Base-by-base conservation (phyloP, 1,284 basidiomycete genomes). In the Peniophora sp. region DNA sequence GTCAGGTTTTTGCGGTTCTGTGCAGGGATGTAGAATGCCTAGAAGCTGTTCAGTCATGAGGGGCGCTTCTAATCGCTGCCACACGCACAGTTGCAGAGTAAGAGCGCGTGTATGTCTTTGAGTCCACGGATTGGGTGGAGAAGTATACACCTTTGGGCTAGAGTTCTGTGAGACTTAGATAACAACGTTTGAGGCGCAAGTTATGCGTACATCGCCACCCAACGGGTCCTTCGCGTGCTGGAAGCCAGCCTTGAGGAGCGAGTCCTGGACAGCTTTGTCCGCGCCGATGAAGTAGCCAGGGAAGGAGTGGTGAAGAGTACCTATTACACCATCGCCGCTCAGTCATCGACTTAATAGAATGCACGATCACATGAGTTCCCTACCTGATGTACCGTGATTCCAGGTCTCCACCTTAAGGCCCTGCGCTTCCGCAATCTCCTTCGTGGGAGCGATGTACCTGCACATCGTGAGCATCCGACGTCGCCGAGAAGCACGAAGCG, bases 1-100 rank as follows among this genome's bases (percentile, higher is more conserved):
- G 43, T 48, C 6, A 64, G 51, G 52, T 64, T 64, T 9, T 42
- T 17, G 6, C 62, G 53, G 11, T 22, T 24, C 43, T 45, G 12
- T 3, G 18, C 43, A n/a, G 23, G 43, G 54, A 20, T 20, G 48
- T 47, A 52, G 57, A 55, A 1, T 57, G 60, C 15, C 53, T 20
- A 41, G 56, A 59, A 47, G 54, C 59, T 8, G 47, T 55, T 60
- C 60, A 37, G 18, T 20, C 22, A 17, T 48, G 12, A 12, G 27
- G n/a, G n/a, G n/a, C n/a, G n/a, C n/a, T n/a, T n/a, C 18, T n/a
- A 39, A 44, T 20, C 12, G 41, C 12, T 52, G 44, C 15, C 3
- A 9, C 47, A 24, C 2, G 3, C 8, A 24, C 11, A 17, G 12
- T 20, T 18, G 22, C 23, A 34, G 24, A 20, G 22, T 45, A 45